These are phyloP conservation scores for Arthromyces matolae DNA, from an alignment of 768 basidiomycete genomes.

Conservation along the genomic window DNA sequence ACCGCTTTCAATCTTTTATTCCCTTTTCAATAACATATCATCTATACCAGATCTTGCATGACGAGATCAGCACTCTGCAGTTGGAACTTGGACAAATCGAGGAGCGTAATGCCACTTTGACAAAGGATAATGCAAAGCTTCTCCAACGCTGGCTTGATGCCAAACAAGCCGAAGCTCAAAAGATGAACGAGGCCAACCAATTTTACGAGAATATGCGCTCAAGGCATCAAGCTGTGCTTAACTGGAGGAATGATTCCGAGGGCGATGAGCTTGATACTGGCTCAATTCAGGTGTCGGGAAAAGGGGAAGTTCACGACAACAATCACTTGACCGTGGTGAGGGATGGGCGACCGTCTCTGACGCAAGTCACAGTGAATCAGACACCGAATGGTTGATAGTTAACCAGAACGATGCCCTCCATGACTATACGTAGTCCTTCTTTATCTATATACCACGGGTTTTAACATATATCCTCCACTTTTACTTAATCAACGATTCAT, in stretches of 20 bases:
- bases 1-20: slow-evolving; percentile 5
- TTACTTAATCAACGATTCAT: slow-evolving; percentile 6
- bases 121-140: slow-evolving; percentile 91
- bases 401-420: slow-evolving; percentile 43
- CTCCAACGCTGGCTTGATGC: slow-evolving; percentile 96
- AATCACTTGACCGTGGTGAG: slow-evolving; percentile 47
- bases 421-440: no score
- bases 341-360: slow-evolving; percentile 73
- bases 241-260: slow-evolving; percentile 47
- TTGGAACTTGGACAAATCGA: slow-evolving; percentile 90
- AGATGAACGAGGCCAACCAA: slow-evolving; percentile 91
- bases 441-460: no score
- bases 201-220: slow-evolving; percentile 88
- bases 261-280: slow-evolving; percentile 26
- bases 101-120: slow-evolving; percentile 80
- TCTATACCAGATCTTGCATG: slow-evolving; percentile 72
- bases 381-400: slow-evolving; percentile 89
- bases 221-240: slow-evolving; percentile 57
- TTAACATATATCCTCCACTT: no score
- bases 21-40: neutral
- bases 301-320: slow-evolving; percentile 56
- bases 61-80: slow-evolving; percentile 90
- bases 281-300: slow-evolving; percentile 58
- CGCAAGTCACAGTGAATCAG: slow-evolving; percentile 69
- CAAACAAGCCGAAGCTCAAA: slow-evolving; percentile 88